Evolutionary conservation across 192 early-diverging fungal species (phyloP), one percentile per base, ranked within the genome.

Genomic region (Phycomyces blakesleeanus): DNA sequence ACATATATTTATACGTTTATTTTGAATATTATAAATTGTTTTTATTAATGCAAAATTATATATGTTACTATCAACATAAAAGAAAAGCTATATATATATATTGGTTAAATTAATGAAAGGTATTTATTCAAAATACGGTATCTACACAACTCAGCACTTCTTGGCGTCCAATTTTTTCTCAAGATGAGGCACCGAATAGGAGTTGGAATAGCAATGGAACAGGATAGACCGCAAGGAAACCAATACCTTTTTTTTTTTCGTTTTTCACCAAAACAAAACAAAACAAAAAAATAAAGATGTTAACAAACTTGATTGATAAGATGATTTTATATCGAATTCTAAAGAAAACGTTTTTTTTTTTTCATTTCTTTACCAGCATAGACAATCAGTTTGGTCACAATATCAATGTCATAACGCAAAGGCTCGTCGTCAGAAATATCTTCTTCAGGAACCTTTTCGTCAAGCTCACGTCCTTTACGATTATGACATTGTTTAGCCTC

Each of bases 311-410:
- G n/a, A n/a, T n/a, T n/a, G n/a, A n/a, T n/a, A n/a, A n/a, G n/a
- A n/a, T n/a, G n/a, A n/a, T n/a, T n/a, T n/a, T n/a, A n/a, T n/a
- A n/a, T n/a, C n/a, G n/a, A 62, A 4, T 20, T 14, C n/a, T 51
- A 16, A 51, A 39, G 21, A 29, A 10, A 55, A n/a, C 20, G n/a
- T 41, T 53, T 21, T 51, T 20, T 27, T 70, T 15, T 38, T 5
- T 40, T n/a, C n/a, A n/a, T n/a, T n/a, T n/a, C n/a, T 21, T 60
- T 76, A 55, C 81, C 82, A 20, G 82, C 79, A 75, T 84, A 84
- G 8, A 84, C 82, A 49, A 84, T 79, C 18, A 84, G 60, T 60
- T 84, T 84, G 38, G 74, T 71, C n/a, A 81, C 82, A 72, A 84
- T 81, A 52, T 84, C 82, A 18, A 84, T 74, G 65, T 84, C 82